Conservation (phyloP, 2,329 filamentous ascomycete genomes). For the Aspergillus glaucus region DNA sequence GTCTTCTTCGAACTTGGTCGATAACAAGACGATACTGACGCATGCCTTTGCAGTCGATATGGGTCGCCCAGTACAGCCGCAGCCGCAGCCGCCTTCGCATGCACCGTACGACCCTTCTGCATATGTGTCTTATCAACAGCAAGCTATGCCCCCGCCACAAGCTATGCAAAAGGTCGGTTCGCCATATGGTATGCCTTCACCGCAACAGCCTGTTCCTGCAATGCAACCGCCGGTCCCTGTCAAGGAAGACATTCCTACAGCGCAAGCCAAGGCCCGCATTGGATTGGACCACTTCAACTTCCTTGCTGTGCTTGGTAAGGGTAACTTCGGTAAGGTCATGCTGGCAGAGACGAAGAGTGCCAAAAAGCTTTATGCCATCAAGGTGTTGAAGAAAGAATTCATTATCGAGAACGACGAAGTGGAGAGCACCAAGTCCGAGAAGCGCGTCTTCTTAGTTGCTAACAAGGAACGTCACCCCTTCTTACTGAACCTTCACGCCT, state of each 20-base stretch:
- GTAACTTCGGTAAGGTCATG: slow-evolving; percentile 99
- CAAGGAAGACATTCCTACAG: slow-evolving; percentile 26
- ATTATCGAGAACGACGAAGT: slow-evolving; percentile 99
- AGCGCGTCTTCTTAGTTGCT: slow-evolving; percentile 92
- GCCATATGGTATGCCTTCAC: slow-evolving; percentile 23
- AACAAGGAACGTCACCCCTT: slow-evolving; percentile 97
- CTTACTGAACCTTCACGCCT: slow-evolving; percentile 88
- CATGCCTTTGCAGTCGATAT: slow-evolving; percentile 31
- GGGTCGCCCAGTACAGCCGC: slow-evolving; percentile 31
- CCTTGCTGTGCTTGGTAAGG: slow-evolving; percentile 93
- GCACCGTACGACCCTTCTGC: slow-evolving; percentile 39
- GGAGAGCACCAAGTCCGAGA: slow-evolving; percentile 94
- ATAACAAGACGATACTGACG: slow-evolving; percentile 14
- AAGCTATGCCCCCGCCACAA: slow-evolving; percentile 21
- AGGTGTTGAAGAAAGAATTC: slow-evolving; percentile 98
- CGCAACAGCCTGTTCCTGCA: slow-evolving; percentile 15
- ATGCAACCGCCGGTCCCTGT: slow-evolving; percentile 18
- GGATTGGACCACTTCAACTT: slow-evolving; percentile 99
- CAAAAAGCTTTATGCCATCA: slow-evolving; percentile 93
- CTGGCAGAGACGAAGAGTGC: slow-evolving; percentile 91
- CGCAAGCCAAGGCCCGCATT: slow-evolving; percentile 56
- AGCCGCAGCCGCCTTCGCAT: slow-evolving; percentile 40
- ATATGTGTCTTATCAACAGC: slow-evolving; percentile 34
- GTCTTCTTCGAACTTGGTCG: slow-evolving; percentile 30
- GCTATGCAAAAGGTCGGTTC: slow-evolving; percentile 20